Conservation (phyloP, 805 yeast species). For the Diddensiella santjacobensis region DNA sequence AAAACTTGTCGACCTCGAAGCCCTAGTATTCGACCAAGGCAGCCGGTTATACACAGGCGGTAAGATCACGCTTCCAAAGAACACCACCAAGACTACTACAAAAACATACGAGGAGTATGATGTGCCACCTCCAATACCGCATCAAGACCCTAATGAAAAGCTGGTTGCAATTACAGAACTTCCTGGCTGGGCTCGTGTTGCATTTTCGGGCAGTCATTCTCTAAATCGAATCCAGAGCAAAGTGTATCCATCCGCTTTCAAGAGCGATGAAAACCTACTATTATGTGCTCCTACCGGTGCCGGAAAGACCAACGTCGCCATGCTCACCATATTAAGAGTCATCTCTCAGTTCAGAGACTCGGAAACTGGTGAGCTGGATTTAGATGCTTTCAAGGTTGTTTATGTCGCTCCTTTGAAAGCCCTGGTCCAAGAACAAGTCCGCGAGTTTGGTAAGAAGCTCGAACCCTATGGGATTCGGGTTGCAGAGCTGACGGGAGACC, state of each 20-base stretch:
- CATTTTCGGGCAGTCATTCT: conserved; percentile 64
- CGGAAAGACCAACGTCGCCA: conserved; percentile 96
- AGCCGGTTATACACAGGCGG: conserved; percentile 61
- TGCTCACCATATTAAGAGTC: conserved; percentile 68
- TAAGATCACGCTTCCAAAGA: conserved; percentile 72
- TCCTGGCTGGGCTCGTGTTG: conserved; percentile 79
- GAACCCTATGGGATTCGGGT: conserved; percentile 63
- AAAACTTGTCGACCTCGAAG: conserved; percentile 56
- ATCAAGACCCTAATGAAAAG: conserved; percentile 31
- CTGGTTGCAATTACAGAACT: conserved; percentile 57
- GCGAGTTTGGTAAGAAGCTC: conserved; percentile 75
- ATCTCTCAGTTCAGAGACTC: conserved; percentile 49
- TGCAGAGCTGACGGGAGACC: conserved; percentile 88
- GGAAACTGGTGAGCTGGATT: conserved; percentile 46
- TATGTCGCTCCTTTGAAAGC: conserved; percentile 94
- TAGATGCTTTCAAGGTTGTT: conserved; percentile 66
- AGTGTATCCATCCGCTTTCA: conserved; percentile 75
- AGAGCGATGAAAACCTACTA: conserved; percentile 64
- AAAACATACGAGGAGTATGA: conserved; percentile 82
- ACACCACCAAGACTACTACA: conserved; percentile 72
- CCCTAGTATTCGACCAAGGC: conserved; percentile 67
- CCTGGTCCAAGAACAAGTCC: conserved; percentile 88
- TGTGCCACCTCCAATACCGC: conserved; percentile 75
- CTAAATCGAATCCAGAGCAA: conserved; percentile 82
- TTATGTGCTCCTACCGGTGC: conserved; percentile 99